Conservation (phyloP, 176 grass and related monocot species). For the Cocos nucifera region DNA sequence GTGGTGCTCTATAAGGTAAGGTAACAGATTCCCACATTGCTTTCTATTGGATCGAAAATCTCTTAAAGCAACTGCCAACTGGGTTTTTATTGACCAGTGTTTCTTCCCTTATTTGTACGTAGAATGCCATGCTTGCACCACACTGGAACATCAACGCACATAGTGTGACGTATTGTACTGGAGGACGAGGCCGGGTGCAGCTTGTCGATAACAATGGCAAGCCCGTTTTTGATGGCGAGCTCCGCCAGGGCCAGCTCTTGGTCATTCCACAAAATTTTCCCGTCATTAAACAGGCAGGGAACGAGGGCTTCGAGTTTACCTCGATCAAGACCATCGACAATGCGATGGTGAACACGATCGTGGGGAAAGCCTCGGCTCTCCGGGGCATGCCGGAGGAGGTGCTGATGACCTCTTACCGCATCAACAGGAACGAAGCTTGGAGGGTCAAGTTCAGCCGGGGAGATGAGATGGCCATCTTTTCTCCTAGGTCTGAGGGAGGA, state of each 20-base stretch:
- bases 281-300: constrained; percentile 5
- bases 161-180: constrained; percentile 25
- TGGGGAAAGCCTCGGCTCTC: constrained; percentile 28
- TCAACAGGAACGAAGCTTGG: constrained; percentile 24
- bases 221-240: constrained; percentile 29
- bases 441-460: constrained; percentile 20
- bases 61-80: neutral
- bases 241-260: constrained; percentile 20
- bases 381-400: constrained; percentile 28
- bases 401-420: constrained; percentile 15
- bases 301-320: constrained; percentile 20
- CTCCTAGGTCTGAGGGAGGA: neutral
- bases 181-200: constrained; percentile 22
- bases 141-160: constrained; percentile 39
- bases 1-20: constrained; percentile 26
- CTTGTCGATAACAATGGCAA: constrained; percentile 24
- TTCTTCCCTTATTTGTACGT: neutral
- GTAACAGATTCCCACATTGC: constrained; percentile 4
- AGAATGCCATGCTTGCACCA: constrained; percentile 32
- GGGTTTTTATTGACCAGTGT: neutral
- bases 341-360: constrained; percentile 23
- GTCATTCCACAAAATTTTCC: constrained; percentile 25
- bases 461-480: constrained; percentile 22
- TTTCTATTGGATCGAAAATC: neutral
- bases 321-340: constrained; percentile 37